These are phyloP conservation scores for Microcyclospora pomicola DNA, from an alignment of 2,329 filamentous ascomycete genomes.

Conservation along the genomic window DNA sequence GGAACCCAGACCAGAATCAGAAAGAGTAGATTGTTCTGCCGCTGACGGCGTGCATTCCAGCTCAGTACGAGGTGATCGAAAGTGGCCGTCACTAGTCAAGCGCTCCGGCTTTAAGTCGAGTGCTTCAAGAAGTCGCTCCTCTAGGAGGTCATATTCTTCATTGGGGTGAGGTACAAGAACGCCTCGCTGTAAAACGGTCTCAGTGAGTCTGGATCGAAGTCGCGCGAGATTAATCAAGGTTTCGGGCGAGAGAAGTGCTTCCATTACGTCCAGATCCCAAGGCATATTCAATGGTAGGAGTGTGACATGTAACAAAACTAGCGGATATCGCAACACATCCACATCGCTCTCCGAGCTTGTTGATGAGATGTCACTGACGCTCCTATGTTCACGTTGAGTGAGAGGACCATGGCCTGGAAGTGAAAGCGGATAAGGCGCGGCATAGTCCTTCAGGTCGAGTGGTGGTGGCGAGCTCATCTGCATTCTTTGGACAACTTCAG, in stretches of 20 bases:
- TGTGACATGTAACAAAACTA: conserved; percentile 67
- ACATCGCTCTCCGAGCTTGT: conserved; percentile 4
- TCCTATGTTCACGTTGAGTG: too few species aligned
- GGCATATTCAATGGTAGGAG: conserved; percentile 55
- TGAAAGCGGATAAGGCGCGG: too few species aligned
- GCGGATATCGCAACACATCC: conserved; percentile 32
- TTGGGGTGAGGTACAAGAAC: conserved; percentile 65
- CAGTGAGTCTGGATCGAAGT: conserved; percentile 55
- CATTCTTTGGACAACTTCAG: conserved; percentile 54
- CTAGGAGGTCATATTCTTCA: conserved; percentile 65
- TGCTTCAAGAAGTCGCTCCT: conserved; percentile 63
- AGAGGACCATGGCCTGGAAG: too few species aligned
- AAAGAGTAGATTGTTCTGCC: neutral
- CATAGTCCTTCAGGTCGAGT: conserved; percentile 26
- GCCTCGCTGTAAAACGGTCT: conserved; percentile 59
- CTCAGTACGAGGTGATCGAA: conserved; percentile 37
- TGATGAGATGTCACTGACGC: too few species aligned
- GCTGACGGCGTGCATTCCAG: neutral
- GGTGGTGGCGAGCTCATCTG: conserved; percentile 56
- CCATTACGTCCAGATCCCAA: conserved; percentile 39
- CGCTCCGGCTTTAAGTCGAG: conserved; percentile 57
- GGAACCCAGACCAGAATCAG: conserved; percentile 19
- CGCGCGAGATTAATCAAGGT: conserved; percentile 48
- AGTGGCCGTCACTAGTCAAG: conserved; percentile 64
- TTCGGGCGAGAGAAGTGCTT: conserved; percentile 37